Base-by-base conservation (phyloP, 495 filamentous ascomycete species). In the Saxophila tyrrhenica region DNA sequence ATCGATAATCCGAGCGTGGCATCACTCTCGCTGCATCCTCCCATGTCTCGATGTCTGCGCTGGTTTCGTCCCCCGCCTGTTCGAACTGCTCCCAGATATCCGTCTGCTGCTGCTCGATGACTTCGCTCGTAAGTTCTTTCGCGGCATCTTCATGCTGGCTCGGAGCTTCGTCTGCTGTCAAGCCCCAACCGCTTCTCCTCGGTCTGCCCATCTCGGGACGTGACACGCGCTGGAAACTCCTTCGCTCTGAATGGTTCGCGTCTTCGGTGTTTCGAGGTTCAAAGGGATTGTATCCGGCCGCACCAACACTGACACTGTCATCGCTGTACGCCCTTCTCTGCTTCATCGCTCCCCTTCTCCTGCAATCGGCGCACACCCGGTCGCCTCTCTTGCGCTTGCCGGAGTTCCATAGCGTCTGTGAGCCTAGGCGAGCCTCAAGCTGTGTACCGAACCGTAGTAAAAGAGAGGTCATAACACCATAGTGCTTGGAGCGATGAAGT, bases 391-490 rank as follows among this genome's bases (percentile, higher is more conserved):
- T 59, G 16, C 56, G 56, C 51, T 54, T 59, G 19, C 21, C 48
- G 20, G 52, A 41, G 23, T 24, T 58, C 41, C 52, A 55, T 51
- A 56, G 20, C 32, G 24, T 46, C 23, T 42, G 25, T n/a, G 45
- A 13, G 3, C 17, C 32, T 3, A 25, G 39, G 9, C 53, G 35
- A 22, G 50, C 29, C 29, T 35, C 29, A 5, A 35, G 29, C 29
- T 35, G 24, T 24, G 44, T 48, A 48, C 54, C 55, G n/a, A 62
- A 32, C 5, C 56, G 48, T 38, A 39, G 41, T 9, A 62, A 15
- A n/a, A 58, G 24, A 11, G 55, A 55, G 48, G 52, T 58, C 55
- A 62, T 61, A 35, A 35, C 29, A 35, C 29, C 29, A 35, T 35
- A 35, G 29, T 35, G 29, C 29, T 35, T 13, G 29, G 5, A n/a